Evolutionary conservation across 2,329 filamentous ascomycete genomes (phyloP).

Genomic region (Cladosporium halotolerans): DNA sequence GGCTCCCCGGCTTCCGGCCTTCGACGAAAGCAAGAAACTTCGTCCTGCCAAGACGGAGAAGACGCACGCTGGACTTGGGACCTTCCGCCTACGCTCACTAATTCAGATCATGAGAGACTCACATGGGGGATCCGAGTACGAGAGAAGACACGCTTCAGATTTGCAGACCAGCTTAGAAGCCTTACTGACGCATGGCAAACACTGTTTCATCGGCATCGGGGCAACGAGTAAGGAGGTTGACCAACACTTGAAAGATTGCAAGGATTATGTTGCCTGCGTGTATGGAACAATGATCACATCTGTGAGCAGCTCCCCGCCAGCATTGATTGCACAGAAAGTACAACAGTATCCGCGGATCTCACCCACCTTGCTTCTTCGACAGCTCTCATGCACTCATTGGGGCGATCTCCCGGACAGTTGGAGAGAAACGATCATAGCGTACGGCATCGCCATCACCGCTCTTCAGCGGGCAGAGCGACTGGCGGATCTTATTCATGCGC

Average conservation of each 20-base stretch:
- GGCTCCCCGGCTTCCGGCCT: background rate
- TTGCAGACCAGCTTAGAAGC: background rate
- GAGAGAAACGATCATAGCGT: conserved; percentile 37
- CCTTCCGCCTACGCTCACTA: background rate
- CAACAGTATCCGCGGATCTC: background rate
- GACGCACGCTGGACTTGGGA: background rate
- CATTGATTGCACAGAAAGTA: background rate
- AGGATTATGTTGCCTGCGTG: background rate
- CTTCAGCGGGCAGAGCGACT: conserved; percentile 45
- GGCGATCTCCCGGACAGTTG: conserved; percentile 30
- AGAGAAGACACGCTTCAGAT: conserved; percentile 4
- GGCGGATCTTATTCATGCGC: conserved; percentile 23
- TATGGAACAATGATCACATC: background rate
- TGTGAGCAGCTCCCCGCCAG: background rate
- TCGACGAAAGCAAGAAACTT: background rate
- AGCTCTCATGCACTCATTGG: conserved; percentile 36
- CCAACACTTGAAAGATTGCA: background rate
- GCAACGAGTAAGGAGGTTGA: conserved; percentile 32
- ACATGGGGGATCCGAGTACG: background rate
- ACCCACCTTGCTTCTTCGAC: conserved; percentile 37
- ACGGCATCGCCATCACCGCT: conserved; percentile 39
- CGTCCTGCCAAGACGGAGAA: background rate
- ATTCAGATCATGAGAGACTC: background rate
- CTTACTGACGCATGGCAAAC: background rate
- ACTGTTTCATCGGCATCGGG: background rate